These are phyloP conservation scores for Puccinia triticina DNA, from an alignment of 1,284 basidiomycete species.

Conservation along the genomic window DNA sequence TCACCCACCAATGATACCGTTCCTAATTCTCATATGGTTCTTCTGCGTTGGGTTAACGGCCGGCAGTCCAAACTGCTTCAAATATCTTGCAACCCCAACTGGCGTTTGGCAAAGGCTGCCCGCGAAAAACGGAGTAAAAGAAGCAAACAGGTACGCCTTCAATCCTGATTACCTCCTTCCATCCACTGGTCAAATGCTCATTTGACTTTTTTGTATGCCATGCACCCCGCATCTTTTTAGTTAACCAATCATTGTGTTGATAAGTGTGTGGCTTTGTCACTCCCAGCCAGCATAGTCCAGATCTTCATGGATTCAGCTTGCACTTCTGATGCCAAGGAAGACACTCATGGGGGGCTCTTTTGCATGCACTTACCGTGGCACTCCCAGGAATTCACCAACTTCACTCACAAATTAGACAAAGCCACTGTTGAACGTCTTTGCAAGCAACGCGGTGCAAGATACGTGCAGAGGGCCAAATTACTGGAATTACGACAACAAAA, in stretches of 20 bases:
- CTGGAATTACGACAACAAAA: not conserved
- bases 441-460: not conserved
- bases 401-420: not conserved
- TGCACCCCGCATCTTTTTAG: not conserved
- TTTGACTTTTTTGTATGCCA: not conserved
- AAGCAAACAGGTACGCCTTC: not conserved
- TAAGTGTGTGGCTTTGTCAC: not conserved
- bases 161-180: not conserved
- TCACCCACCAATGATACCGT: not conserved
- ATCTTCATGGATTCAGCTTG: conserved; percentile 14
- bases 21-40: not conserved
- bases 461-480: not conserved
- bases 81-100: not conserved
- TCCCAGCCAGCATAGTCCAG: not conserved
- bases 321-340: conserved; percentile 12
- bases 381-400: not conserved
- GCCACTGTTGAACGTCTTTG: not conserved
- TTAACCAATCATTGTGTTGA: not conserved
- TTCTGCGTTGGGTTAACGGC: not conserved
- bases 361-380: conserved; percentile 7
- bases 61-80: not conserved
- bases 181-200: not conserved
- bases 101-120: not conserved
- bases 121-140: not conserved
- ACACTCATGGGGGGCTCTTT: not conserved